A percentile compares a stretch with the other conserved stretches of the same genome.
phyloP scores from a whole-genome alignment of 2,329 filamentous ascomycete species.

The Arthrobotrys pseudoclavata region DNA sequence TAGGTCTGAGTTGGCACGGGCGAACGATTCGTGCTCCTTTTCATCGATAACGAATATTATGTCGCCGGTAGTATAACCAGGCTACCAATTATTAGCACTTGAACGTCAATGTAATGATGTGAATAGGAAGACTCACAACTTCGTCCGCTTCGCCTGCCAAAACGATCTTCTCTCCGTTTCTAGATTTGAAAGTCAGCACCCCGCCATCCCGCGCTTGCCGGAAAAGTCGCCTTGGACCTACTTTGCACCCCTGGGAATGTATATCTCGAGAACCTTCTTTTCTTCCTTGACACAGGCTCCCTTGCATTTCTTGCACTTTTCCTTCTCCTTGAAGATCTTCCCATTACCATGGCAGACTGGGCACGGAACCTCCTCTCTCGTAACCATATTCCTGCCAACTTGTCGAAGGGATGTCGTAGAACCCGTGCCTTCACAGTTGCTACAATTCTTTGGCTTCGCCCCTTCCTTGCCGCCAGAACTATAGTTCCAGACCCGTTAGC shows the following conservation, averaged over 20 bases:
- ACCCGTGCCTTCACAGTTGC: constrained; percentile 85
- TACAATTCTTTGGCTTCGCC: constrained; percentile 84
- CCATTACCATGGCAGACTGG: constrained; percentile 88
- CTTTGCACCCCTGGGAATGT: constrained; percentile 88
- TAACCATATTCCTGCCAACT: constrained; percentile 87
- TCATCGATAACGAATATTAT: constrained; percentile 91
- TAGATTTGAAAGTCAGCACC: constrained; percentile 62
- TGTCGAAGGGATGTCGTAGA: constrained; percentile 82
- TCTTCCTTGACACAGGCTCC: constrained; percentile 87
- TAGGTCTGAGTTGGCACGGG: constrained; percentile 85
- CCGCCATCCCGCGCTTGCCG: neutral
- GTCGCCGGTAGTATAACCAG: constrained; percentile 74
- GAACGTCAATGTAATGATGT: neutral
- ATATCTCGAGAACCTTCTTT: constrained; percentile 95
- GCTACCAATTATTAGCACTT: constrained; percentile 20
- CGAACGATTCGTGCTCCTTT: constrained; percentile 83
- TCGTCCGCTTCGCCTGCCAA: constrained; percentile 96
- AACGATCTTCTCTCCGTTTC: constrained; percentile 87
- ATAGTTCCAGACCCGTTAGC: neutral
- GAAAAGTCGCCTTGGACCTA: constrained; percentile 64
- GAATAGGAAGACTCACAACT: constrained; percentile 77
- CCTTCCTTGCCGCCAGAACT: constrained; percentile 87
- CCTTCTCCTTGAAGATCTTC: constrained; percentile 91
- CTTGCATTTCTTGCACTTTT: constrained; percentile 99
- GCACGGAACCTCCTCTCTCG: constrained; percentile 83